Base-by-base conservation (phyloP, 805 yeast genomes). In the Ogataea salicorniae region DNA sequence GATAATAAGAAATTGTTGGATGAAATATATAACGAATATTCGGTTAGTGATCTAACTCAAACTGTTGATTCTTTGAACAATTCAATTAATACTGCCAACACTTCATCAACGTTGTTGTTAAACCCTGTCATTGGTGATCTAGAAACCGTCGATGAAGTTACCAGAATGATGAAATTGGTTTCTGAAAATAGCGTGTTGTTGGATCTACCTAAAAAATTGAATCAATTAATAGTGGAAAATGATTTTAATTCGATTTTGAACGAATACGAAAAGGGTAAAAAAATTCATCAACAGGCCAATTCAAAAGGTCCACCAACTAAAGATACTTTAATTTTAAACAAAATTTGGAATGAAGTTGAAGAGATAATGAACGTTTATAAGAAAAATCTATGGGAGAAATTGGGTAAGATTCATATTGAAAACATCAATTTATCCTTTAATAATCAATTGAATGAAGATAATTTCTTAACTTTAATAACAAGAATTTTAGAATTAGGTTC, bases 1-100 rank as follows among this genome's bases (percentile, higher is more conserved):
- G 76, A 76, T 51, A 74, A 83, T 26, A 86, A 86, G 57, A 77
- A 83, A 22, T 70, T 79, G 4, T 65, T 86, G 35, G 91, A 85
- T 58, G 73, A 74, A 26, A 80, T 84, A 4, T 76, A 80, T 50
- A 68, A 64, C 18, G 81, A 79, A 52, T 79, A 83, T 54, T 67
- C 72, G 31, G 57, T 57, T 29, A 60, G 60, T 22, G 53, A 54
- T 34, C 42, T 64, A 33, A 39, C 49, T 4, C 39, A 44, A n/a
- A 58, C 56, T 29, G 47, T 61, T 7, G 43, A 46, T 14, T 34
- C 26, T 6, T 49, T 64, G 42, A 50, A 73, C 37, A 72, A 66
- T n/a, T 72, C 68, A 29, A 65, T 79, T 17, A 71, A 71, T 37
- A 68, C 75, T 16, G 76, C 85, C 3, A 76, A 73, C 42, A 73